Base-by-base conservation (phyloP, 73 alveolate species). In the Blepharisma stoltei region DNA sequence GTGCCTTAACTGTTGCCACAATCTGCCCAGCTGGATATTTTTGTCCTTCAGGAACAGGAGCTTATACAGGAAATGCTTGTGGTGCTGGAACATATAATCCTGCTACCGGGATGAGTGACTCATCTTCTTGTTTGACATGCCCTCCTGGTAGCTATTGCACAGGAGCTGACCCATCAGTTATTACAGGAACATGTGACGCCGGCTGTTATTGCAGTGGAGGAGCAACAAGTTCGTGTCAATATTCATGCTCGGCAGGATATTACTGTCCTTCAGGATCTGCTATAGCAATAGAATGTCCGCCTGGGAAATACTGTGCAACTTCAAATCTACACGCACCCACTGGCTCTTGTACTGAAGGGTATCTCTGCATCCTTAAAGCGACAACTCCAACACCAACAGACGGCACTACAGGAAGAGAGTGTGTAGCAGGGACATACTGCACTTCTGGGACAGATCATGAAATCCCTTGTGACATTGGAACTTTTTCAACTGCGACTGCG, bases 301-400 rank as follows among this genome's bases (percentile, higher is more conserved):
- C 84, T 4, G 94, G 94, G 32, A 27, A 69, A 25, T 87, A 87
- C 77, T 81, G 73, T n/a, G 76, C 27, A 71, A 68, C 73, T 76
- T 27, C 50, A 67, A 46, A 48, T 46, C n/a, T 27, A 75, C 7
- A 67, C 84, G 84, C 81, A 21, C 80, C 84, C 6, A 41, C 77
- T 6, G 95, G 92, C n/a, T 54, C 20, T 20, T 88, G 95, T 70
- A 6, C 71, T 49, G 88, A 83, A 27, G 95, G 95, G n/a, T 88
- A 84, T 68, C 83, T 71, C 65, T 88, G 95, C 69, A 71, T 18
- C n/a, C 70, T 27, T 6, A 27, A 21, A 41, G 85, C 95, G 6
- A n/a, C 78, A 6, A 20, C 88, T 4, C 81, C 85, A 6, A 73
- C 85, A 6, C 95, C 95, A 9, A 52, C 82, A 0, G 95, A 88